phyloP scores from a whole-genome alignment of 257 asterid species.

The Lycium ferocissimum region DNA sequence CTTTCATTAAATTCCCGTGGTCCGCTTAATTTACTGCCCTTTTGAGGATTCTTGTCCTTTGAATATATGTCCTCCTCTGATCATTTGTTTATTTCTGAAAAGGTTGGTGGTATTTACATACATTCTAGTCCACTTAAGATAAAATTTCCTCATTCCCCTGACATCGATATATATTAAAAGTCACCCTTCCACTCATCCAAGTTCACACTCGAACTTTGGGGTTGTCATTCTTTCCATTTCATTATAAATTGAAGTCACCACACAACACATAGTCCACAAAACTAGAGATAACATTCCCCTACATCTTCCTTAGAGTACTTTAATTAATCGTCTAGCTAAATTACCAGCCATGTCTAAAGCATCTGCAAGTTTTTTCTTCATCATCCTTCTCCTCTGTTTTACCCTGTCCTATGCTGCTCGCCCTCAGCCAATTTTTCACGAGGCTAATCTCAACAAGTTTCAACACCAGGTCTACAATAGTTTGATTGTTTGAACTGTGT shows the following conservation, averaged over 20 bases:
- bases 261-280: neutral
- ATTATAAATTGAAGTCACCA: slow-evolving; percentile 22
- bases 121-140: slow-evolving; percentile 5
- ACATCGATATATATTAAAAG: neutral
- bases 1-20: neutral
- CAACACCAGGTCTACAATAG: slow-evolving; percentile 27
- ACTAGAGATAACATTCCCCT: neutral
- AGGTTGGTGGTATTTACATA: neutral
- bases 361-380: slow-evolving; percentile 41
- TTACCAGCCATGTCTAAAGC: slow-evolving; percentile 50
- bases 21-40: neutral
- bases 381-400: slow-evolving; percentile 54
- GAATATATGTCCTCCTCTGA: neutral
- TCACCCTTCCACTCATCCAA: neutral
- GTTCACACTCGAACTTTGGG: slow-evolving; percentile 4
- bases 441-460: slow-evolving; percentile 24
- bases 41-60: neutral
- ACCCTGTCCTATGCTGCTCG: slow-evolving; percentile 60
- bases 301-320: neutral
- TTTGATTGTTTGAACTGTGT: neutral
- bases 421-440: slow-evolving; percentile 37
- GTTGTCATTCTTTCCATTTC: neutral
- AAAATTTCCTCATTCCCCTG: slow-evolving; percentile 2
- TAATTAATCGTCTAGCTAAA: neutral
- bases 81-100: slow-evolving; percentile 1